Conservation (phyloP, 139 green algal species). For the Spirogloea muscicola region DNA sequence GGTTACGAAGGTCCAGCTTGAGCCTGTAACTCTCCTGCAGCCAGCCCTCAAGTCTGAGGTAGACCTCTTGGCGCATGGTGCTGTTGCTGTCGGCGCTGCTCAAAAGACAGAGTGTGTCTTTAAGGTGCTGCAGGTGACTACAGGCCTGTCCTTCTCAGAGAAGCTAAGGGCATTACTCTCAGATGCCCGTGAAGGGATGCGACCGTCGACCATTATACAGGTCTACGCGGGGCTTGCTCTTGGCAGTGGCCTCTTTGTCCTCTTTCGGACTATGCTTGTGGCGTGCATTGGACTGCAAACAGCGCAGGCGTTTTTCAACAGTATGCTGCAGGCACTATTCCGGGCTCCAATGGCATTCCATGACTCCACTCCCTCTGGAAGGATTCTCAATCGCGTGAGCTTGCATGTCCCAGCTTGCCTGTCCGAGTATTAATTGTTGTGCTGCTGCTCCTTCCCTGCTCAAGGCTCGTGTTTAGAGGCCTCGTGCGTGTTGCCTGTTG, state of each 20-base stretch:
- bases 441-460: too few species aligned
- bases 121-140: too few species aligned
- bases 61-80: too few species aligned
- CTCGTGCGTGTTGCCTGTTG: too few species aligned
- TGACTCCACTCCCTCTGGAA: slow-evolving; percentile 83
- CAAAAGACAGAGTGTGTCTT: too few species aligned
- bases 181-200: neutral
- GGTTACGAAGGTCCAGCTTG: too few species aligned
- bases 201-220: slow-evolving; percentile 1
- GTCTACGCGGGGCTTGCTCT: slow-evolving; percentile 28
- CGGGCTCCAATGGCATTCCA: slow-evolving; percentile 82
- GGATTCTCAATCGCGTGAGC: slow-evolving; percentile 77
- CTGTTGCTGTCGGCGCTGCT: too few species aligned
- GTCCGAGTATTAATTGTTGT: too few species aligned
- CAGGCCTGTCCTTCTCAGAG: neutral
- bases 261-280: slow-evolving; percentile 13
- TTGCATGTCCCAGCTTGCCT: too few species aligned
- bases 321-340: slow-evolving; percentile 24
- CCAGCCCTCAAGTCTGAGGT: too few species aligned
- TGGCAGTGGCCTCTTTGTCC: slow-evolving; percentile 33
- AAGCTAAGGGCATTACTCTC: neutral
- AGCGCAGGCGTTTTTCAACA: slow-evolving; percentile 25
- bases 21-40: too few species aligned
- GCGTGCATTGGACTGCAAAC: slow-evolving; percentile 9
- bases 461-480: too few species aligned